phyloP scores from a whole-genome alignment of 345 rosid genomes.

The Citrus hindsii region DNA sequence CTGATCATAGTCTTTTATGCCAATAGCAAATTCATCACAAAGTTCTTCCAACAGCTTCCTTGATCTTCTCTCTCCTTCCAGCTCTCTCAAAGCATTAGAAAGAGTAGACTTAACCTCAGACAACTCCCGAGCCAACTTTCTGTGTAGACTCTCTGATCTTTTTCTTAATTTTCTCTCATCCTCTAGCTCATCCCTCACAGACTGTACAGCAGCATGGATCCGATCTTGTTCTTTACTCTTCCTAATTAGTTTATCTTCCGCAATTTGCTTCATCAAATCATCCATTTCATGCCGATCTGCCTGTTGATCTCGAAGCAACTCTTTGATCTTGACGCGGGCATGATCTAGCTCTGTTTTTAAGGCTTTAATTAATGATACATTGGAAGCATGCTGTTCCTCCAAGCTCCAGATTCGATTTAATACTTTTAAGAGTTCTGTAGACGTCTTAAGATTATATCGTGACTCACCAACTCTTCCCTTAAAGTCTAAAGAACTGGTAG shows the following conservation, averaged over 20 bases:
- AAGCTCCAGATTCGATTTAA: constrained; percentile 91
- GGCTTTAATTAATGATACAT: constrained; percentile 63
- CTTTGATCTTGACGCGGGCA: constrained; percentile 61
- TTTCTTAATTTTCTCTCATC: constrained; percentile 85
- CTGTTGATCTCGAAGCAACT: constrained; percentile 70
- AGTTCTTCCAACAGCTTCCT: constrained; percentile 73
- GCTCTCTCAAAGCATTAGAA: constrained; percentile 52
- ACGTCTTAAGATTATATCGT: constrained; percentile 74
- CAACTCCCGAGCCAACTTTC: constrained; percentile 79
- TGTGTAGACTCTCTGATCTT: constrained; percentile 78
- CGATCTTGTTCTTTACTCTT: constrained; percentile 79
- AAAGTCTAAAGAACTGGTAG: constrained; percentile 72
- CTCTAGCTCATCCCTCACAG: constrained; percentile 80
- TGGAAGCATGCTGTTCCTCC: constrained; percentile 85
- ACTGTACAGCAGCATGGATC: constrained; percentile 66
- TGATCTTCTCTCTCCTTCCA: constrained; percentile 65
- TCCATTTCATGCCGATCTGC: constrained; percentile 70
- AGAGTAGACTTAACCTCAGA: constrained; percentile 65
- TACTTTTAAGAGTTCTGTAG: constrained; percentile 85
- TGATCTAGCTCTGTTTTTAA: constrained; percentile 73
- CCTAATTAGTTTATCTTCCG: constrained; percentile 68
- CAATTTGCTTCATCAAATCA: constrained; percentile 76
- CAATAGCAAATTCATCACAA: constrained; percentile 87
- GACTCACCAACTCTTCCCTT: constrained; percentile 64
- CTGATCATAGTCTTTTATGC: constrained; percentile 71